Percentiles rank a stretch among this genome's conserved stretches.
phyloP scores from a whole-genome alignment of 2,329 filamentous ascomycete genomes.

The Tetracladium maxilliforme region DNA sequence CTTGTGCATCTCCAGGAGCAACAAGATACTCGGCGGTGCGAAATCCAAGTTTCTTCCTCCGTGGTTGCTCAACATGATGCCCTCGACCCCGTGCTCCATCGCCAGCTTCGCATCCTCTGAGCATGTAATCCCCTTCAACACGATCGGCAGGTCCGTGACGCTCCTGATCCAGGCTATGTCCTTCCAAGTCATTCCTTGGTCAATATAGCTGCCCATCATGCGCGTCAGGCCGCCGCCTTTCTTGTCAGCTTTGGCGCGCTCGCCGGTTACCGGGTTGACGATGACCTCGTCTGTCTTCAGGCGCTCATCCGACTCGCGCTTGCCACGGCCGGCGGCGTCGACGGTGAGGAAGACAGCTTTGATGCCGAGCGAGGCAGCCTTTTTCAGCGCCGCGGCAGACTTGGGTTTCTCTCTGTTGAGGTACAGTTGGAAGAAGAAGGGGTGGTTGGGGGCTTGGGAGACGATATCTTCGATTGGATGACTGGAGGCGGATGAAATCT shows the following conservation, averaged over 20 bases:
- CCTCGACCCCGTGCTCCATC: conserved; percentile 45
- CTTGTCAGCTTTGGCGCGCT: conserved; percentile 30
- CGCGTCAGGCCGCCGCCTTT: conserved; percentile 39
- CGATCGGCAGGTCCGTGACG: conserved; percentile 36
- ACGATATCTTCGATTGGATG: conserved; percentile 52
- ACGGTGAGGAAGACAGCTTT: conserved; percentile 42
- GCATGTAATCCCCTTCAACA: conserved; percentile 56
- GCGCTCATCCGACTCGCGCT: conserved; percentile 31
- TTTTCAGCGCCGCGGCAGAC: conserved; percentile 30
- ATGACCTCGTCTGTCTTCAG: conserved; percentile 29
- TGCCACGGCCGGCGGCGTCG: conserved; percentile 40
- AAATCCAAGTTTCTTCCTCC: conserved; percentile 43
- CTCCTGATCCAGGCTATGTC: conserved; percentile 52
- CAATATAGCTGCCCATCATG: conserved; percentile 40
- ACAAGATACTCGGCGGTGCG: conserved; percentile 37
- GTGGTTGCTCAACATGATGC: conserved; percentile 58
- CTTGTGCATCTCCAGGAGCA: conserved; percentile 46
- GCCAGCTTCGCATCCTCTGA: conserved; percentile 46
- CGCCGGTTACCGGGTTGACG: conserved; percentile 32
- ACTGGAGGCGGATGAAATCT: conserved; percentile 19
- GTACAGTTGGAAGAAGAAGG: conserved; percentile 46
- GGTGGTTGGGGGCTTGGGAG: too few species aligned
- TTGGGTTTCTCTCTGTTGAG: conserved; percentile 38
- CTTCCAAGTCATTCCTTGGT: conserved; percentile 42
- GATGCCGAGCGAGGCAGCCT: conserved; percentile 28